Conservation (phyloP, 371 early-diverging fungal species). For the Mortierella sp. region DNA sequence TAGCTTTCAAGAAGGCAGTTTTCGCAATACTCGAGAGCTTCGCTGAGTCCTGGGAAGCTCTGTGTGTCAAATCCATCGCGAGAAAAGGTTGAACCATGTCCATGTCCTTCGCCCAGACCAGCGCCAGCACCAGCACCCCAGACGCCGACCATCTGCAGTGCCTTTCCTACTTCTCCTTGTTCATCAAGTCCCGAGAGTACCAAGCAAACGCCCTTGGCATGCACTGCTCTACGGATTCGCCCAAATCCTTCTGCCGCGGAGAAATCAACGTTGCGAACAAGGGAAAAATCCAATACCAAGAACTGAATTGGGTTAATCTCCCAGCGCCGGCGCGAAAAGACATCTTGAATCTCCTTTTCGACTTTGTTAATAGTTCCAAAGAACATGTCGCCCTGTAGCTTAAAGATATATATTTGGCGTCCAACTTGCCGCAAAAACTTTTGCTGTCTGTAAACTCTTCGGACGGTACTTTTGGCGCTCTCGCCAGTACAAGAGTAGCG, state of each 20-base stretch:
- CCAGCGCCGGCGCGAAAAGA: slow-evolving; percentile 70
- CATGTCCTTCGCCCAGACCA: slow-evolving; percentile 47
- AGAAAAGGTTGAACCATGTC: slow-evolving; percentile 55
- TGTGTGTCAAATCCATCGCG: slow-evolving; percentile 68
- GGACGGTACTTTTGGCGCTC: slow-evolving; percentile 88
- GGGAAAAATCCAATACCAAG: slow-evolving; percentile 87
- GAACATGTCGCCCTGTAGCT: slow-evolving; percentile 93
- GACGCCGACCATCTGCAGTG: slow-evolving; percentile 82
- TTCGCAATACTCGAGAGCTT: slow-evolving; percentile 96
- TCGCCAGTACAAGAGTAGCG: slow-evolving; percentile 84
- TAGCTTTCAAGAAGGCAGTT: slow-evolving; percentile 84
- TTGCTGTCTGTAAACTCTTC: slow-evolving; percentile 90
- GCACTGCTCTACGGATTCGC: slow-evolving; percentile 84
- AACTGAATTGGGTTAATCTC: slow-evolving; percentile 81
- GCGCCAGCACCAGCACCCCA: slow-evolving; percentile 65
- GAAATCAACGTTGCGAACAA: slow-evolving; percentile 95
- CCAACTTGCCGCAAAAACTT: slow-evolving; percentile 87
- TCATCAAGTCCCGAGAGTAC: slow-evolving; percentile 85
- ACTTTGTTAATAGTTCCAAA: slow-evolving; percentile 95
- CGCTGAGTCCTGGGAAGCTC: slow-evolving; percentile 84
- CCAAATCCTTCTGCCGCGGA: slow-evolving; percentile 95
- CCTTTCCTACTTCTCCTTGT: slow-evolving; percentile 76
- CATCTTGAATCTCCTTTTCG: slow-evolving; percentile 78
- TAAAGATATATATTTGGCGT: slow-evolving; percentile 87
- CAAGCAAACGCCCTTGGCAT: slow-evolving; percentile 79